A percentile compares a stretch with the other conserved stretches of the same genome.
Conservation (phyloP, 495 filamentous ascomycete species). For the Aspergillus diversus region DNA sequence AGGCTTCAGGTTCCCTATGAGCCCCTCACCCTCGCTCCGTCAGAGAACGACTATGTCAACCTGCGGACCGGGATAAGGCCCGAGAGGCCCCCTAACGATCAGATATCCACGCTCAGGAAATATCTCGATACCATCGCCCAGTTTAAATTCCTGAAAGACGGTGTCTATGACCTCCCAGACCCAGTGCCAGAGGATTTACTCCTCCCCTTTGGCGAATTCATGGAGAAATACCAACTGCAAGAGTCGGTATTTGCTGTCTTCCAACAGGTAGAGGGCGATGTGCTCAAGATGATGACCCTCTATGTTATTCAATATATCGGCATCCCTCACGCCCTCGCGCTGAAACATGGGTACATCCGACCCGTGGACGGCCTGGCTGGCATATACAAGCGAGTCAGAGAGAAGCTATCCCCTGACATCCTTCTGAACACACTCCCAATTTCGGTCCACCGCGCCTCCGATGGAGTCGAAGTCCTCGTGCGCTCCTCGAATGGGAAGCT, state of each 20-base stretch:
- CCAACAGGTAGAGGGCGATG: constrained; percentile 36
- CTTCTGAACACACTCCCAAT: constrained; percentile 22
- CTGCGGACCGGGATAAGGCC: neutral
- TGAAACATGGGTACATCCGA: neutral
- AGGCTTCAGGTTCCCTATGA: constrained; percentile 32
- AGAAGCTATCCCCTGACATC: constrained; percentile 15
- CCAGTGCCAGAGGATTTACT: constrained; percentile 54
- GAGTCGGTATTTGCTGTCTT: constrained; percentile 25
- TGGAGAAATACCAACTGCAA: constrained; percentile 43
- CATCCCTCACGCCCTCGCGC: neutral
- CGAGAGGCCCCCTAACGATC: too few species aligned
- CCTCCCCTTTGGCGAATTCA: constrained; percentile 48
- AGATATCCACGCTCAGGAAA: neutral
- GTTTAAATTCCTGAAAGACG: constrained; percentile 46
- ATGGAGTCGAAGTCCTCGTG: constrained; percentile 30
- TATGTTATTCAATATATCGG: constrained; percentile 23
- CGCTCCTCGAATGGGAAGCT: constrained; percentile 35
- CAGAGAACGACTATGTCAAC: constrained; percentile 30
- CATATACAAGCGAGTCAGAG: constrained; percentile 6
- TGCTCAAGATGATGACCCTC: constrained; percentile 30
- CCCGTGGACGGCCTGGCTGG: neutral
- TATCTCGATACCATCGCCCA: constrained; percentile 34
- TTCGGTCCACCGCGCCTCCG: constrained; percentile 33
- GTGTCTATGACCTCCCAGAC: constrained; percentile 41
- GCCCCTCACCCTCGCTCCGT: constrained; percentile 16